phyloP scores from a whole-genome alignment of 192 early-diverging fungal species.

The Podila verticillata region DNA sequence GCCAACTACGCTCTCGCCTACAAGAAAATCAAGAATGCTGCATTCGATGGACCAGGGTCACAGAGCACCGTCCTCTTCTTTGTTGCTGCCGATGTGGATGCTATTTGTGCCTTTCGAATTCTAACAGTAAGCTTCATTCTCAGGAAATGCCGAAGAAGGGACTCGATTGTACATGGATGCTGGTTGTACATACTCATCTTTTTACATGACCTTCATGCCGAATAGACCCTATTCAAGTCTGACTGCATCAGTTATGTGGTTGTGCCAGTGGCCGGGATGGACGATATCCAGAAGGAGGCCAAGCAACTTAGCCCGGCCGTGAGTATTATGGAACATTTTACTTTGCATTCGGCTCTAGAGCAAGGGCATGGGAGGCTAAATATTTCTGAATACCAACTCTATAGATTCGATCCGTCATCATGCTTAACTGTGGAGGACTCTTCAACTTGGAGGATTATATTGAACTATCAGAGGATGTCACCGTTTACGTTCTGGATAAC shows the following conservation, averaged over 20 bases:
- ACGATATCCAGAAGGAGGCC: slow-evolving; percentile 66
- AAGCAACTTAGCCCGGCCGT: slow-evolving; percentile 63
- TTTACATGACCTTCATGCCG: neutral
- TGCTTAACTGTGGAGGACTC: slow-evolving; percentile 89
- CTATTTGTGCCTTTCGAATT: slow-evolving; percentile 83
- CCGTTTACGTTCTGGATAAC: slow-evolving; percentile 85
- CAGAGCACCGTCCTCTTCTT: slow-evolving; percentile 57
- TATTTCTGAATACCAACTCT: slow-evolving; percentile 3
- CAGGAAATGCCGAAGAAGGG: neutral
- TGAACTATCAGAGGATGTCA: slow-evolving; percentile 76
- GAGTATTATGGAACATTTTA: slow-evolving; percentile 27
- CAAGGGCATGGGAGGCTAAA: slow-evolving; percentile 48
- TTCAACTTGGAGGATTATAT: slow-evolving; percentile 56
- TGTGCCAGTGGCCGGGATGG: slow-evolving; percentile 73
- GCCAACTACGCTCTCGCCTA: slow-evolving; percentile 49
- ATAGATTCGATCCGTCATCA: slow-evolving; percentile 77
- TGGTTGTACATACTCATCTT: neutral
- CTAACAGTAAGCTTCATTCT: slow-evolving; percentile 59
- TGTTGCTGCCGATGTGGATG: slow-evolving; percentile 81
- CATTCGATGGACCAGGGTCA: slow-evolving; percentile 26
- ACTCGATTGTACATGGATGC: neutral
- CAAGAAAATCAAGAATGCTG: slow-evolving; percentile 50
- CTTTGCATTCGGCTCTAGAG: neutral
- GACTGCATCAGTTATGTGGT: slow-evolving; percentile 87
- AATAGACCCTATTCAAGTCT: slow-evolving; percentile 75